A percentile compares a stretch with the other conserved stretches of the same genome.
Conservation (phyloP, 2,329 filamentous ascomycete genomes). For the Ophiostoma sp. region DNA sequence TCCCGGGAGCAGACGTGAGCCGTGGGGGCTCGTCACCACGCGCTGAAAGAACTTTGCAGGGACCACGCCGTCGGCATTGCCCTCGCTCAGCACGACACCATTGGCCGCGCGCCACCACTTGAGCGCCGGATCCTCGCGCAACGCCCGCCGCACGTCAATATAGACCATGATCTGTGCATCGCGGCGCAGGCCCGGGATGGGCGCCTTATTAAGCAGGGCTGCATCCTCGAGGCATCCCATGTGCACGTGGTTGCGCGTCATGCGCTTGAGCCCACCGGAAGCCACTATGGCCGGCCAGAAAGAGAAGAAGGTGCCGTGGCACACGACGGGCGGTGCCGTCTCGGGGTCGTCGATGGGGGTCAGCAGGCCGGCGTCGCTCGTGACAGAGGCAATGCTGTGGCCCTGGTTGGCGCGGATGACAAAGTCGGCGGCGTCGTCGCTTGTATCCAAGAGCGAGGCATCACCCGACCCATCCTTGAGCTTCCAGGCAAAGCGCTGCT, state of each 20-base stretch:
- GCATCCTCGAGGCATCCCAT: slow-evolving; percentile 50
- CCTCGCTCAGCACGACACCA: slow-evolving; percentile 64
- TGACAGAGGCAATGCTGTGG: slow-evolving; percentile 68
- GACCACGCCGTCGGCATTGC: slow-evolving; percentile 55
- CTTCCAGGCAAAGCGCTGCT: slow-evolving; percentile 83
- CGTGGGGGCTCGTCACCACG: slow-evolving; percentile 57
- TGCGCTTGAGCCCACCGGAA: slow-evolving; percentile 71
- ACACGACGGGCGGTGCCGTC: slow-evolving; percentile 60
- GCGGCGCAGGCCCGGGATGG: slow-evolving; percentile 69
- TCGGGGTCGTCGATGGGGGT: slow-evolving; percentile 57
- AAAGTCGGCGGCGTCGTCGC: slow-evolving; percentile 53
- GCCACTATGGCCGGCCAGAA: slow-evolving; percentile 70
- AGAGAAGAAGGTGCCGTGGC: slow-evolving; percentile 85
- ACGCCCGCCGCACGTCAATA: slow-evolving; percentile 62
- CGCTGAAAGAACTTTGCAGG: slow-evolving; percentile 62
- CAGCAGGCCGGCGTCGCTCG: slow-evolving; percentile 61
- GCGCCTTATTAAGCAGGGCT: background rate
- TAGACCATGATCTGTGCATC: slow-evolving; percentile 75
- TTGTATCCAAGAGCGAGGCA: slow-evolving; percentile 24
- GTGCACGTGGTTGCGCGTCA: slow-evolving; percentile 85
- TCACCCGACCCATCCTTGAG: slow-evolving; percentile 36
- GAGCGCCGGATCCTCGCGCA: slow-evolving; percentile 51
- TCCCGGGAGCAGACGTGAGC: slow-evolving; percentile 28
- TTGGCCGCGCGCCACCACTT: slow-evolving; percentile 77
- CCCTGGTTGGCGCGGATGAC: slow-evolving; percentile 95